Evolutionary conservation across 2,329 filamentous ascomycete species (phyloP).

Genomic region (Coniochaeta ligniaria): DNA sequence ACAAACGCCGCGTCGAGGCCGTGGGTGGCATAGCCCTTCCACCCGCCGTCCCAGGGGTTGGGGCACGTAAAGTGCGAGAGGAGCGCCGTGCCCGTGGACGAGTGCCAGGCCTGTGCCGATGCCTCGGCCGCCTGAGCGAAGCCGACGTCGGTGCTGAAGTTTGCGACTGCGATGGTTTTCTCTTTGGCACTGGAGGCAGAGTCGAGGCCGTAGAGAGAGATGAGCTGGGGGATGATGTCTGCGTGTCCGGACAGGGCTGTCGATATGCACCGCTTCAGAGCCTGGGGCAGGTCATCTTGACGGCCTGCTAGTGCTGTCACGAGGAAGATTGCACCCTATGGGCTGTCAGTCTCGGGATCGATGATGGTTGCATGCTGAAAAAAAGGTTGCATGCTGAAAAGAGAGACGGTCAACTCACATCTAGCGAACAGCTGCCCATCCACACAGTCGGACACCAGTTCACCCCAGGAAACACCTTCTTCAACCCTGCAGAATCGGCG

Average conservation of each 20-base stretch:
- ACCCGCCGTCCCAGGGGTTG: conserved; percentile 37
- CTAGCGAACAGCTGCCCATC: background rate
- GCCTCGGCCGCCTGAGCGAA: conserved; percentile 1
- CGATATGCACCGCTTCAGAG: background rate
- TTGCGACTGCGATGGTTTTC: background rate
- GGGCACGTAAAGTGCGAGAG: conserved; percentile 34
- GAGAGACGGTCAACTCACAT: background rate
- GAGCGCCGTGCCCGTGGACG: background rate
- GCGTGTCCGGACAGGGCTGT: background rate
- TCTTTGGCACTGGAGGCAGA: background rate
- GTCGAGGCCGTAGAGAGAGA: conserved; percentile 1
- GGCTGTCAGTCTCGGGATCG: too few relatives aligned
- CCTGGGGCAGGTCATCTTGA: background rate
- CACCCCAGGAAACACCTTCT: background rate
- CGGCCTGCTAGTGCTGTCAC: background rate
- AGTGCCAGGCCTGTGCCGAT: background rate
- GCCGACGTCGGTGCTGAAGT: conserved; percentile 2
- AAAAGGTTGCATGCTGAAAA: too few relatives aligned
- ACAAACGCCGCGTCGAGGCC: conserved; percentile 35
- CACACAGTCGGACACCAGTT: background rate
- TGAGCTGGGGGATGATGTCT: background rate
- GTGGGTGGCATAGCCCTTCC: conserved; percentile 31
- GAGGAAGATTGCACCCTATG: conserved; percentile 1
- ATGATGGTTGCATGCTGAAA: too few relatives aligned
- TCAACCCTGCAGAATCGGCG: background rate